Percentiles rank a stretch among this genome's conserved stretches.
Conservation (phyloP, 2,329 filamentous ascomycete genomes). For the Xylariales sp. region DNA sequence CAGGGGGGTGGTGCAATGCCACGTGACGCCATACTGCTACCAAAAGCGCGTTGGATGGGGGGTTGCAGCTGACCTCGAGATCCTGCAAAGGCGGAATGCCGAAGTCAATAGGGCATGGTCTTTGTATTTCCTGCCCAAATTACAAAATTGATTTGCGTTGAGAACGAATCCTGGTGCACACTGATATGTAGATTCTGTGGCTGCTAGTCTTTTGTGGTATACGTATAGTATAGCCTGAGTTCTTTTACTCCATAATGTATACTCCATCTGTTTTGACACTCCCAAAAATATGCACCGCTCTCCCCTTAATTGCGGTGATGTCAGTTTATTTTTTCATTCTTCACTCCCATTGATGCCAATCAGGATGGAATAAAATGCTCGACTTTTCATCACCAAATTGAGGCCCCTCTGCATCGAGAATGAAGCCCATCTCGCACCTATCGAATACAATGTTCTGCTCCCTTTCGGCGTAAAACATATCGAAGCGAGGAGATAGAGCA, state of each 20-base stretch:
- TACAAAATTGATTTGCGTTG: neutral
- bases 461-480: slow-evolving; percentile 36
- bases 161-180: neutral
- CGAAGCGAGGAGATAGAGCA: slow-evolving; percentile 35
- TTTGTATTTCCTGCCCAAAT: neutral
- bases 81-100: too few species aligned
- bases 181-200: neutral
- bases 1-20: too few species aligned
- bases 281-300: too few species aligned
- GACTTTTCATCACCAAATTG: slow-evolving; percentile 1
- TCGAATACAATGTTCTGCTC: slow-evolving; percentile 37
- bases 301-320: too few species aligned
- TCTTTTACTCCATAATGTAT: neutral
- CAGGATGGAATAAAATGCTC: neutral
- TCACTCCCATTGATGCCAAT: slow-evolving; percentile 5
- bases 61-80: too few species aligned
- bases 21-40: too few species aligned
- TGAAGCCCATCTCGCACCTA: slow-evolving; percentile 30
- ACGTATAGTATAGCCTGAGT: neutral
- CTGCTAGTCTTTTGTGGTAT: neutral
- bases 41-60: too few species aligned
- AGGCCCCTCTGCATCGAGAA: slow-evolving; percentile 4
- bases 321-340: neutral
- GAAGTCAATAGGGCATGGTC: neutral
- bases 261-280: neutral